These are phyloP conservation scores for Neospermospora avenae DNA, from an alignment of 2,329 filamentous ascomycete species.

Conservation along the genomic window DNA sequence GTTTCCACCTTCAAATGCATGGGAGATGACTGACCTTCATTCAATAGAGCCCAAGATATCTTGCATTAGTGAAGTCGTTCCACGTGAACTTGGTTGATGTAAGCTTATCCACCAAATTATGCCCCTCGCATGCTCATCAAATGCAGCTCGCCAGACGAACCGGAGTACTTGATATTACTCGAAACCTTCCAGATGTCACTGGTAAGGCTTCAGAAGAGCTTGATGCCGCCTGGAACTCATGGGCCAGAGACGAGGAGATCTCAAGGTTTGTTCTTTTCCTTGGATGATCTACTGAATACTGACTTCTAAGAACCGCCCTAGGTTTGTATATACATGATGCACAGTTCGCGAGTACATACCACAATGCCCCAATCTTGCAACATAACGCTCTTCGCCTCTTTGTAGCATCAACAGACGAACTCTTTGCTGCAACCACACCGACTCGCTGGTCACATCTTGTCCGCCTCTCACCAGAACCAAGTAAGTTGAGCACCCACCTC, in stretches of 20 bases:
- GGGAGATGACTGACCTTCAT: not conserved
- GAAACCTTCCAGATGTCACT: not conserved
- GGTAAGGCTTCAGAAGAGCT: conserved; percentile 6
- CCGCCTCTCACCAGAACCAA: not conserved
- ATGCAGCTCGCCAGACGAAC: conserved; percentile 2
- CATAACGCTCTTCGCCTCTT: conserved; percentile 5
- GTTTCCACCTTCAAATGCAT: not conserved
- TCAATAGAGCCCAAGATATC: conserved; percentile 14
- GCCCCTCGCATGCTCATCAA: not conserved
- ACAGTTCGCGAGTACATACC: conserved; percentile 9
- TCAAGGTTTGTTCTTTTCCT: conserved; percentile 10
- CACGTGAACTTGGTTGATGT: conserved; percentile 19
- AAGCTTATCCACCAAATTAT: not conserved
- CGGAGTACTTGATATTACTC: not conserved
- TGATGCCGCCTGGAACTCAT: conserved; percentile 14
- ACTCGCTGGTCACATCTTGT: conserved; percentile 7
- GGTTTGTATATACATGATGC: conserved; percentile 8
- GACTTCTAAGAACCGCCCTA: not conserved
- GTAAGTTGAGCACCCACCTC: not conserved
- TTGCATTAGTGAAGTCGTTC: conserved; percentile 14
- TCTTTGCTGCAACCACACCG: conserved; percentile 4
- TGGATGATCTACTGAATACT: not conserved
- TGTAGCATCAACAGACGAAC: conserved; percentile 7
- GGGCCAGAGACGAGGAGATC: conserved; percentile 14
- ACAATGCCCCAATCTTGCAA: conserved; percentile 4